Conservation (phyloP, 2,329 filamentous ascomycete species). For the Onygenales sp. region DNA sequence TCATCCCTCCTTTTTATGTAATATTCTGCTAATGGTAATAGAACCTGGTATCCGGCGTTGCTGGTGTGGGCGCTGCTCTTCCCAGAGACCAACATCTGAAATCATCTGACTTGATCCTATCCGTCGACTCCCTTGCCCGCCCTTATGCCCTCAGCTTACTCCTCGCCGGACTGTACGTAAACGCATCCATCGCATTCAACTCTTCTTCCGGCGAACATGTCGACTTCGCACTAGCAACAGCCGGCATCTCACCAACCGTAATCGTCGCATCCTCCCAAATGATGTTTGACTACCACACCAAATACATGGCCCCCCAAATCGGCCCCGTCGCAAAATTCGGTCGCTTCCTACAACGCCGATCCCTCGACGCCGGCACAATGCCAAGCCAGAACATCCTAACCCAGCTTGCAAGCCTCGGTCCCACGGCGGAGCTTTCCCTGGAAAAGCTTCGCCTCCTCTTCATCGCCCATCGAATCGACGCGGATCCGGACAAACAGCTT, state of each 20-base stretch:
- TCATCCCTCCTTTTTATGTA: slow-evolving; percentile 1
- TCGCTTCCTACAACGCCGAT: slow-evolving; percentile 62
- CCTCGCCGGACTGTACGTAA: slow-evolving; percentile 72
- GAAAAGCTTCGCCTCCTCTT: slow-evolving; percentile 75
- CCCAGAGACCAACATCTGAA: slow-evolving; percentile 65
- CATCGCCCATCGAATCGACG: slow-evolving; percentile 62
- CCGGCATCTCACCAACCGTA: slow-evolving; percentile 69
- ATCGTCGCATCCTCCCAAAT: slow-evolving; percentile 69
- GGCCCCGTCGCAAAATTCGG: slow-evolving; percentile 57
- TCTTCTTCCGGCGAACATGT: slow-evolving; percentile 68
- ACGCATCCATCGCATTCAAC: slow-evolving; percentile 78
- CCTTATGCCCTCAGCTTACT: slow-evolving; percentile 72
- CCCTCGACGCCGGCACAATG: slow-evolving; percentile 65
- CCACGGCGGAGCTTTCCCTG: slow-evolving; percentile 31
- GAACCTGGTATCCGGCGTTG: slow-evolving; percentile 83
- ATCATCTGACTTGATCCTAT: slow-evolving; percentile 70
- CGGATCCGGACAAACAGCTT: slow-evolving; percentile 51
- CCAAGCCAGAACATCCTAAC: slow-evolving; percentile 56
- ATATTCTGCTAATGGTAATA: slow-evolving; percentile 18
- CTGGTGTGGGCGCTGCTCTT: slow-evolving; percentile 65
- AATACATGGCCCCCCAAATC: slow-evolving; percentile 50
- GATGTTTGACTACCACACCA: slow-evolving; percentile 57
- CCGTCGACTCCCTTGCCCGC: slow-evolving; percentile 70
- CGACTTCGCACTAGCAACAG: slow-evolving; percentile 63
- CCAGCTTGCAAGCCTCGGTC: slow-evolving; percentile 25